Conservation (phyloP, 345 rosid species). For the Streptanthus diversifolius region DNA sequence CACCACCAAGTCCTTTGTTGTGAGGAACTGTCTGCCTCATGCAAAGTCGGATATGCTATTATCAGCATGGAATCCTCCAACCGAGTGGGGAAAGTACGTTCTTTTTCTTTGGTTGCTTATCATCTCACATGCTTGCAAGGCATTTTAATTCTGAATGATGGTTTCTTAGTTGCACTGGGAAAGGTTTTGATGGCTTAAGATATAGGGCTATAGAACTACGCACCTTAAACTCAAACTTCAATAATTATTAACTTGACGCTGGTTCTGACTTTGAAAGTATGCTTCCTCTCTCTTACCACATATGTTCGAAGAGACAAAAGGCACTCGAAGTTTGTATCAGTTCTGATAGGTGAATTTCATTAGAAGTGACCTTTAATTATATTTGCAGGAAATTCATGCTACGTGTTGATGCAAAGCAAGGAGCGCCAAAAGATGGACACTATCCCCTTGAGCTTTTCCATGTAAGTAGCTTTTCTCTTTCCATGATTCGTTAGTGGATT, state of each 20-base stretch:
- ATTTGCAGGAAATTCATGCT: constrained; percentile 82
- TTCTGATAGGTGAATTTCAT: not conserved
- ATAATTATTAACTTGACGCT: not conserved
- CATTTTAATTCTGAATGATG: not conserved
- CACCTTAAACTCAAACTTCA: not conserved
- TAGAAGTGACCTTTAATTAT: not conserved
- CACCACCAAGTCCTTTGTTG: constrained; percentile 78
- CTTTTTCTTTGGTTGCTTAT: not conserved
- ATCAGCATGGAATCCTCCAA: constrained; percentile 96
- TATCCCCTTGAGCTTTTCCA: constrained; percentile 88
- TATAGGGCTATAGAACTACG: not conserved
- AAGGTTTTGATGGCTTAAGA: constrained; percentile 12
- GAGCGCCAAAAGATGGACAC: constrained; percentile 85
- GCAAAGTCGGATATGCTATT: constrained; percentile 89
- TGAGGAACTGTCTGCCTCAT: constrained; percentile 74
- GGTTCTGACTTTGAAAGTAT: constrained; percentile 7
- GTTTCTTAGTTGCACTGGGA: constrained; percentile 5
- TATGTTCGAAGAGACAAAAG: not conserved
- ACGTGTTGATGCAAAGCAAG: constrained; percentile 92
- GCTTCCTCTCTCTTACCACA: not conserved
- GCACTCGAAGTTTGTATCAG: not conserved
- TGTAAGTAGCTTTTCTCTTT: constrained; percentile 37
- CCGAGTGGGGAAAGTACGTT: constrained; percentile 95
- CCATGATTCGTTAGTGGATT: not conserved
- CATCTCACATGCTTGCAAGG: not conserved